Evolutionary conservation across 2,329 filamentous ascomycete genomes (phyloP).

Genomic region (Penicillium oxalicum): DNA sequence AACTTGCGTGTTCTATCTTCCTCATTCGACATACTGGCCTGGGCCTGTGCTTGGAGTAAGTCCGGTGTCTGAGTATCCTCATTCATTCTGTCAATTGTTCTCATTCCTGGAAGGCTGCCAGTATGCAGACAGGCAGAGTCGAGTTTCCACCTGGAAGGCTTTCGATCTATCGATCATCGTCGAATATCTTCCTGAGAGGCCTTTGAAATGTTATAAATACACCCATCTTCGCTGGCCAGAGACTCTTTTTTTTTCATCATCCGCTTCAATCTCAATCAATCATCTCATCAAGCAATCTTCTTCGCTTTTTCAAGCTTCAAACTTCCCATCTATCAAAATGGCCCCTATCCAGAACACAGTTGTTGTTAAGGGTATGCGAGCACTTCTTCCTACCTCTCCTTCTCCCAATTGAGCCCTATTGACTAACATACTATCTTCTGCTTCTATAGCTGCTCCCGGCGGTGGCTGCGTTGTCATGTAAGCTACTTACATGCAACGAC

Average conservation of each 20-base stretch:
- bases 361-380: conserved; percentile 20
- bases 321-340: conserved; percentile 21
- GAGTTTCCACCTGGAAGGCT: not conserved
- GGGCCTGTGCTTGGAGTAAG: too few species aligned
- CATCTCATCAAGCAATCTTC: conserved; percentile 5
- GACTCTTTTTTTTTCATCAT: conserved; percentile 6
- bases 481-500: conserved; percentile 10
- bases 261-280: conserved; percentile 9
- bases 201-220: conserved; percentile 1
- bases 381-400: not conserved
- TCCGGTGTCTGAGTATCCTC: too few species aligned
- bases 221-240: not conserved
- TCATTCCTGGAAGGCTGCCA: too few species aligned
- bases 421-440: not conserved
- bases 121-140: too few species aligned
- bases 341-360: conserved; percentile 18
- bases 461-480: conserved; percentile 29
- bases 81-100: not conserved
- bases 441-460: conserved; percentile 19
- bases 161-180: not conserved
- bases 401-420: not conserved
- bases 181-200: too few species aligned
- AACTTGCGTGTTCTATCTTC: too few species aligned
- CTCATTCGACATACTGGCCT: too few species aligned
- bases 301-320: conserved; percentile 14